Evolutionary conservation across 1,284 basidiomycete species (phyloP), one percentile per base, ranked within the genome.

Genomic region (Ceratobasidium sp.): DNA sequence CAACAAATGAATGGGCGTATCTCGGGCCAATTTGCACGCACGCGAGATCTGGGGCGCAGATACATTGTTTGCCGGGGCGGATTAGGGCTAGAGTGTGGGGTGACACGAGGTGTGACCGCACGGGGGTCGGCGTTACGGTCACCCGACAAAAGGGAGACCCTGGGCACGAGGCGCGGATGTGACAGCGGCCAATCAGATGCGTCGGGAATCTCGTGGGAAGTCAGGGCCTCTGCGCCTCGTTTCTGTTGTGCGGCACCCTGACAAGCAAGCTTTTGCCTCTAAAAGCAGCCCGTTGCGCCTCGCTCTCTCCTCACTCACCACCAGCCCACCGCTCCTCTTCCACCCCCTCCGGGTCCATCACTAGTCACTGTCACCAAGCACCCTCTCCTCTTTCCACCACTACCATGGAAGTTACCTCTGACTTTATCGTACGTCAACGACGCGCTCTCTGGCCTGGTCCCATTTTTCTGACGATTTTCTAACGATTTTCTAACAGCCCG

Each of bases 401-500:
- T 61, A 74, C 22, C 34, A 64, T 76, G 62, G 46, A 54, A 48
- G 53, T 48, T 49, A 58, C 61, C 27, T 51, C 41, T 64, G 51
- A 66, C 22, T 64, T 72, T 43, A 71, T 58, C 31, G 53, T 71
- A 34, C 46, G 51, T 64, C 34, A 34, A 41, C 8, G 22, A 48
- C 53, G 51, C 68, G 56, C 68, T 72, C 72, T 75, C 34, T 29
- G n/a, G 51, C 56, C 51, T 61, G 27, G 53, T 49, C 46, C 19
- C 22, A 41, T 24, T 62, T 39, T 27, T 43, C 22, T 51, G 16
- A 13, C 22, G 48, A 51, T n/a, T 61, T 53, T 74, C 71, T 58
- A 13, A 46, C 43, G 16, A 46, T 46, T 46, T 16, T 56, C 8
- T 24, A 22, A n/a, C 46, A 77, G 77, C 75, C 90, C 72, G 92